Percentiles rank a stretch among this genome's conserved stretches.
Evolutionary conservation across 495 filamentous ascomycete species (phyloP).

Genomic region (Pyronema domesticum): DNA sequence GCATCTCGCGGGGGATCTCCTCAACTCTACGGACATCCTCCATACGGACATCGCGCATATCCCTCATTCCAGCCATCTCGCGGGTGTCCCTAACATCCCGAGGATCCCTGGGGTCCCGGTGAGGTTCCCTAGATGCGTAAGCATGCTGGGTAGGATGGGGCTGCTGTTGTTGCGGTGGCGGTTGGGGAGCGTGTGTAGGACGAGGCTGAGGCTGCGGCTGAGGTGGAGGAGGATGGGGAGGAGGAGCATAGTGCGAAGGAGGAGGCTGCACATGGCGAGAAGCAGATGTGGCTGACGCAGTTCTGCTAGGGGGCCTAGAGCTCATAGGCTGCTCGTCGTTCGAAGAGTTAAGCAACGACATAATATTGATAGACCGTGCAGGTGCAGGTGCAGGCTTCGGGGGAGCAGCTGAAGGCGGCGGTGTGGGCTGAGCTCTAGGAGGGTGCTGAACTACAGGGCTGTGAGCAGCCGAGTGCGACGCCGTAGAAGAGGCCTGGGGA

Average conservation of each 20-base stretch:
- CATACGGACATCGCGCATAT: neutral
- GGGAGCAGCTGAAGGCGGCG: slow-evolving; percentile 5
- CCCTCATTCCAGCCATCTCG: neutral
- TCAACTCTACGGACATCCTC: no score
- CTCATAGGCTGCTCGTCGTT: slow-evolving; percentile 9
- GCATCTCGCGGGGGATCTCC: no score
- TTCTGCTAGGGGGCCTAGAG: slow-evolving; percentile 15
- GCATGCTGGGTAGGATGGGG: slow-evolving; percentile 4
- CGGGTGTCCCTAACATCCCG: neutral
- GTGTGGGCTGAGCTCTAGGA: slow-evolving; percentile 3
- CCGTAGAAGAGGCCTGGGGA: slow-evolving; percentile 2
- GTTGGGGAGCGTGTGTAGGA: neutral
- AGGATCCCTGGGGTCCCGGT: neutral
- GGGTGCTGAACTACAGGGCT: slow-evolving; percentile 9
- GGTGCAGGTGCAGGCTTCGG: slow-evolving; percentile 12
- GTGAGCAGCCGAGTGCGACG: slow-evolving; percentile 3
- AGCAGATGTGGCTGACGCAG: slow-evolving; percentile 7
- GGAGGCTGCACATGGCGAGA: slow-evolving; percentile 7
- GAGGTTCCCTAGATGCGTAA: neutral
- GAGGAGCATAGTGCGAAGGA: neutral
- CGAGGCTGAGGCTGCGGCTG: neutral
- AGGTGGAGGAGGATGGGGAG: neutral
- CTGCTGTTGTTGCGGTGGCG: slow-evolving; percentile 2
- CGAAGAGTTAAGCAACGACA: slow-evolving; percentile 19
- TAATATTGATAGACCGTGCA: slow-evolving; percentile 13